phyloP scores from a whole-genome alignment of 2,329 filamentous ascomycete genomes.

The Gaeumannomyces tritici region DNA sequence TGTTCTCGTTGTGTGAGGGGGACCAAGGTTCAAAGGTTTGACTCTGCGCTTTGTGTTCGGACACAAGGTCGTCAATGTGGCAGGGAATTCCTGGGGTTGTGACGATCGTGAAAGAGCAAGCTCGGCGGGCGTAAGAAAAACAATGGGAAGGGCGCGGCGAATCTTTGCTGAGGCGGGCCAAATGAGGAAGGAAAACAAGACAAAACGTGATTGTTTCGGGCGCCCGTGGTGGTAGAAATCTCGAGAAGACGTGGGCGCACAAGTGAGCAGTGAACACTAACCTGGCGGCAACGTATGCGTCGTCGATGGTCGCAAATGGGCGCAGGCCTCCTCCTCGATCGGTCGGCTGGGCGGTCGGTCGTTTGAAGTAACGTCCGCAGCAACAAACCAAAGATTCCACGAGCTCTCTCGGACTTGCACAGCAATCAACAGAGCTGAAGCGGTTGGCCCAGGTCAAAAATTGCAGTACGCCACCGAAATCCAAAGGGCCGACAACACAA shows the following conservation, averaged over 20 bases:
- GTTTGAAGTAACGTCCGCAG: background rate
- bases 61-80: background rate
- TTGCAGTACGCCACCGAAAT: constrained; percentile 14
- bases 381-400: background rate
- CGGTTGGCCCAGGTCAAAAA: constrained; percentile 1
- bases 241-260: background rate
- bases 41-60: background rate
- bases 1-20: no score
- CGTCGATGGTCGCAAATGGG: background rate
- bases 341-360: background rate
- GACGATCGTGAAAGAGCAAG: background rate
- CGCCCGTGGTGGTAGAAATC: background rate
- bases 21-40: background rate
- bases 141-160: background rate
- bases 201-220: background rate
- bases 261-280: background rate
- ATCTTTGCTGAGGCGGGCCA: background rate
- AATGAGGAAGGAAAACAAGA: background rate
- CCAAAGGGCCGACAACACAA: constrained; percentile 23
- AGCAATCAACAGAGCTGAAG: constrained; percentile 2
- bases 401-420: constrained; percentile 1
- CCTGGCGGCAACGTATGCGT: background rate
- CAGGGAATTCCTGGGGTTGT: background rate
- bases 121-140: background rate
- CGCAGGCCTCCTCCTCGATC: background rate